Percentiles rank a stretch among this genome's conserved stretches.
Evolutionary conservation across 768 basidiomycete genomes (phyloP).

Genomic region (Cubamyces lactineus): DNA sequence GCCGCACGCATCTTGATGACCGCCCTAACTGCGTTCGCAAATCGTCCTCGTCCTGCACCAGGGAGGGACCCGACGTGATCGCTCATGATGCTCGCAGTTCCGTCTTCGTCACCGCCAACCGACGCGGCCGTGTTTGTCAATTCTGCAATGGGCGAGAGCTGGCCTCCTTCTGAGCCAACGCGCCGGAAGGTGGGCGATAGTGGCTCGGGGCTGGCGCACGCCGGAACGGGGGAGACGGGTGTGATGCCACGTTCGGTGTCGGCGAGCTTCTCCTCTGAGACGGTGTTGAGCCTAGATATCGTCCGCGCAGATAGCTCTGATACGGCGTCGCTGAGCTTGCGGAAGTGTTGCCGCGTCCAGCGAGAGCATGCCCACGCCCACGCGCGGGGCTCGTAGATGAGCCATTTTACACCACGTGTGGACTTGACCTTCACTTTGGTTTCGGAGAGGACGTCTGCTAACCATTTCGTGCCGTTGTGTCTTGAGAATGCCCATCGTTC

Average conservation of each 20-base stretch:
- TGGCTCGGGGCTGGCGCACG: constrained; percentile 28
- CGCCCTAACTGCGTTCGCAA: constrained; percentile 47
- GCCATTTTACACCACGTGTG: constrained; percentile 30
- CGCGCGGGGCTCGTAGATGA: constrained; percentile 31
- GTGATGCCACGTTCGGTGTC: constrained; percentile 18
- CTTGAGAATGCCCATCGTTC: constrained; percentile 67
- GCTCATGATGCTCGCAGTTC: constrained; percentile 25
- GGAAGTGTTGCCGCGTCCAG: constrained; percentile 25
- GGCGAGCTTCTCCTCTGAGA: constrained; percentile 14
- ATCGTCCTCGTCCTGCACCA: constrained; percentile 39
- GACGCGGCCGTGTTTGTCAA: constrained; percentile 26
- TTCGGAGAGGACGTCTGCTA: constrained; percentile 54
- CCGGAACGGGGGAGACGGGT: constrained; percentile 7
- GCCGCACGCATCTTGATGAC: constrained; percentile 47
- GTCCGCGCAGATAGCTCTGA: constrained; percentile 22
- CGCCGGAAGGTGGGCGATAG: constrained; percentile 21
- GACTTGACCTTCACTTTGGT: constrained; percentile 29
- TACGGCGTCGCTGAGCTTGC: constrained; percentile 24
- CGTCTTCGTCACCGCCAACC: constrained; percentile 25
- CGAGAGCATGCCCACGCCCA: constrained; percentile 20
- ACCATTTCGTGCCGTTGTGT: constrained; percentile 71
- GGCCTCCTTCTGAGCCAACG: constrained; percentile 24
- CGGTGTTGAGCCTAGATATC: constrained; percentile 5
- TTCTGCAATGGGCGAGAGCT: constrained; percentile 29
- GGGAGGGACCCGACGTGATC: constrained; percentile 22